Conservation (phyloP, 768 basidiomycete genomes). For the Auricularia heimuer region DNA sequence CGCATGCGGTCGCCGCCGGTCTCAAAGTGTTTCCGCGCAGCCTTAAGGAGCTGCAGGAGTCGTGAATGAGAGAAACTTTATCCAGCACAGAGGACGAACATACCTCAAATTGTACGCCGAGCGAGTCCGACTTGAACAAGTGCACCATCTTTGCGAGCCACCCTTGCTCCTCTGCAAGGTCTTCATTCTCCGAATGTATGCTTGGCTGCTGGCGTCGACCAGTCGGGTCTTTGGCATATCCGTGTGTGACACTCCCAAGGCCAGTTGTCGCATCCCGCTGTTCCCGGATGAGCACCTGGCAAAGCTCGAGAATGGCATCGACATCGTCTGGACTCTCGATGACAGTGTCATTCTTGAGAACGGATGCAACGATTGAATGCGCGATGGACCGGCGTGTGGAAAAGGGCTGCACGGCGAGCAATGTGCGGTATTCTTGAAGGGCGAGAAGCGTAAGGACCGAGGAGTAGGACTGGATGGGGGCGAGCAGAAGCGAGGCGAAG, state of each 20-base stretch:
- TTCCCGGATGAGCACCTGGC: constrained; percentile 86
- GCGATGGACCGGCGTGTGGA: constrained; percentile 85
- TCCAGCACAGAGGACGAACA: constrained; percentile 13
- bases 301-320: constrained; percentile 84
- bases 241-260: constrained; percentile 45
- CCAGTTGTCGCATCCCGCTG: constrained; percentile 24
- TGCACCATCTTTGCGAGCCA: constrained; percentile 99
- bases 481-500: constrained; percentile 82
- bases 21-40: constrained; percentile 81
- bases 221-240: constrained; percentile 23
- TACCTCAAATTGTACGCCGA: constrained; percentile 87
- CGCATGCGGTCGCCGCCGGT: constrained; percentile 91
- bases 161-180: constrained; percentile 96
- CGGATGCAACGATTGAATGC: constrained; percentile 87
- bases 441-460: constrained; percentile 96
- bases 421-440: constrained; percentile 77
- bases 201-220: constrained; percentile 33
- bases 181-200: constrained; percentile 59
- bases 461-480: constrained; percentile 93
- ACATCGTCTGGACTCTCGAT: constrained; percentile 93
- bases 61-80: constrained; percentile 1
- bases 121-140: constrained; percentile 78
- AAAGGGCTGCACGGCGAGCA: constrained; percentile 80
- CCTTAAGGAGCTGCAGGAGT: constrained; percentile 65
- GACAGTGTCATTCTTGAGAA: constrained; percentile 93